Conservation (phyloP, 257 asterid species). For the Lycium barbarum region DNA sequence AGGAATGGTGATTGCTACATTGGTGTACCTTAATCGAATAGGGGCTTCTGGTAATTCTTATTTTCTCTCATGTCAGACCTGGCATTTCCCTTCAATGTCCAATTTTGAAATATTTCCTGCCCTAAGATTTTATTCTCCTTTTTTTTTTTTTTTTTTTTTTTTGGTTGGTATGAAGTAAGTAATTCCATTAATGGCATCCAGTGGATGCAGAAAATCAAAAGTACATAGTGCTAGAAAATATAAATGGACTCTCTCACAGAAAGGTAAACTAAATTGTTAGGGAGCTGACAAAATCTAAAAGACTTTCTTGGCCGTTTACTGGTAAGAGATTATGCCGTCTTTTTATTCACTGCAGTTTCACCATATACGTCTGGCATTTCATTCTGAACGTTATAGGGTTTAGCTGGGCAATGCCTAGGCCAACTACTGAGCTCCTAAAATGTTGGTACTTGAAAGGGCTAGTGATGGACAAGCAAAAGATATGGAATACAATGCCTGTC, state of each 20-base stretch:
- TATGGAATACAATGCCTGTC: not conserved
- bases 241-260: not conserved
- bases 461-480: not conserved
- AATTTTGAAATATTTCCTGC: not conserved
- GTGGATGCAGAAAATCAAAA: slow-evolving; percentile 5
- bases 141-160: no score
- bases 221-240: not conserved
- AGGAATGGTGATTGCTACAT: slow-evolving; percentile 98
- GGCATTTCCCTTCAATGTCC: slow-evolving; percentile 8
- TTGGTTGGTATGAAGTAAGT: slow-evolving; percentile 4
- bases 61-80: slow-evolving; percentile 32
- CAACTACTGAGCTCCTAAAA: slow-evolving; percentile 7
- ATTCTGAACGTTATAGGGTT: not conserved
- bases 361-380: not conserved
- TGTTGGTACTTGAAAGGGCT: not conserved
- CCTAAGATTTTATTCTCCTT: not conserved
- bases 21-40: slow-evolving; percentile 83
- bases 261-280: not conserved
- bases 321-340: not conserved
- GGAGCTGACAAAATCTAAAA: not conserved
- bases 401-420: slow-evolving; percentile 12
- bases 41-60: slow-evolving; percentile 84
- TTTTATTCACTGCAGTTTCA: slow-evolving; percentile 9
- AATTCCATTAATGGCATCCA: not conserved
- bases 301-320: not conserved